phyloP scores from a whole-genome alignment of 139 green algal species.

The Diplosphaera chodatii region DNA sequence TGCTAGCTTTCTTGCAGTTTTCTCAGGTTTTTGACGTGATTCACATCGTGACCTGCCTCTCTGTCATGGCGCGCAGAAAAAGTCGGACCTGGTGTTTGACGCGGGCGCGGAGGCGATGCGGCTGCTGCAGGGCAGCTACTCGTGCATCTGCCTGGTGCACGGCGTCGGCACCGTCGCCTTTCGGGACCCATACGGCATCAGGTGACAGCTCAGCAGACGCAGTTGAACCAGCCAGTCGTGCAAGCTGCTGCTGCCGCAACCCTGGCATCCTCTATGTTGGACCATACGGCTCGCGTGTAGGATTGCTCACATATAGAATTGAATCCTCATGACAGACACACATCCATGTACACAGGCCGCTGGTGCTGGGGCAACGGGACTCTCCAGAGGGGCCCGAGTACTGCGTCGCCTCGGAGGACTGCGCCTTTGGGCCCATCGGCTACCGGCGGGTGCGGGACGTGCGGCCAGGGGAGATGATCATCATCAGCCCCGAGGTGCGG shows the following conservation, averaged over 20 bases:
- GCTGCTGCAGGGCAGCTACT: slow-evolving; percentile 86
- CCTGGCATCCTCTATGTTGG: too few species aligned
- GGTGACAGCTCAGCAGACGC: too few species aligned
- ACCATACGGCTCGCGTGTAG: too few species aligned
- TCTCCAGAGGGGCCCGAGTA: slow-evolving; percentile 66
- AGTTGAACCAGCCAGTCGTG: too few species aligned
- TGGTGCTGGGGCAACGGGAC: slow-evolving; percentile 77
- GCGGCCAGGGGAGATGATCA: slow-evolving; percentile 88
- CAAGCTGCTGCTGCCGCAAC: too few species aligned
- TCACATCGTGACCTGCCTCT: too few species aligned
- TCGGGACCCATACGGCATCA: slow-evolving; percentile 93
- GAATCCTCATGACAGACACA: too few species aligned
- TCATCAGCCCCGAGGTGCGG: slow-evolving; percentile 53
- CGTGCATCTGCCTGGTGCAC: slow-evolving; percentile 83
- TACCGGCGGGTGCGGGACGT: slow-evolving; percentile 92
- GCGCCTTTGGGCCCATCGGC: slow-evolving; percentile 95
- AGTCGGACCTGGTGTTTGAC: slow-evolving; percentile 83
- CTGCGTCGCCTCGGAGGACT: slow-evolving; percentile 93
- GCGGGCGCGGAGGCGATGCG: slow-evolving; percentile 73
- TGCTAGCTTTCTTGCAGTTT: too few species aligned
- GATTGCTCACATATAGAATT: too few species aligned
- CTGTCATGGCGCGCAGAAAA: too few species aligned
- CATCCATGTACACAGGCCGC: too few species aligned
- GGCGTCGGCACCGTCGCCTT: slow-evolving; percentile 94
- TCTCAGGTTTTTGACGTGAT: too few species aligned